These are phyloP conservation scores for Pythium phragmiticola DNA, from an alignment of 352 stramenopile species.

Conservation along the genomic window DNA sequence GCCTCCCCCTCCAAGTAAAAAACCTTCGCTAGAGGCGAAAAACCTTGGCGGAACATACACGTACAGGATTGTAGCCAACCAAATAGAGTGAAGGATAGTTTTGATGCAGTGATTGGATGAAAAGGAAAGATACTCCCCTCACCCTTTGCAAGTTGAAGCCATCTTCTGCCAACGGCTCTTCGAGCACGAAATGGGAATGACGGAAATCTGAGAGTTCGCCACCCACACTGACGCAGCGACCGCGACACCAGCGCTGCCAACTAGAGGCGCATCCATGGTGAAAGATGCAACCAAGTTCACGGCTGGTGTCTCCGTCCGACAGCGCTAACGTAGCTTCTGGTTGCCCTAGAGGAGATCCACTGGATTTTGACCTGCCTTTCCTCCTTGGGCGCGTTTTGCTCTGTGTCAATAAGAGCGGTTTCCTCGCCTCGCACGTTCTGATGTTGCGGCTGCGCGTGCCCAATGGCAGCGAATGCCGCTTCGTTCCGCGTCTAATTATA, in stretches of 20 bases:
- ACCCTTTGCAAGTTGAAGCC: constrained; percentile 14
- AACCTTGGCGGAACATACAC: constrained; percentile 5
- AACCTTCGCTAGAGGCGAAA: neutral
- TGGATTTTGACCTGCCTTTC: neutral
- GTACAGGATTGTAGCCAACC: constrained; percentile 11
- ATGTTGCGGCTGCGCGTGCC: neutral
- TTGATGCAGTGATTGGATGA: constrained; percentile 5
- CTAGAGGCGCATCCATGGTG: neutral
- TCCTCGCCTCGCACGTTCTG: neutral
- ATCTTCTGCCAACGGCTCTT: constrained; percentile 5
- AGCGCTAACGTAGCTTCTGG: no score
- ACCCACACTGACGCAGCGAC: neutral
- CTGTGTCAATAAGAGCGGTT: constrained; percentile 1
- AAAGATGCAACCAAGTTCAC: no score
- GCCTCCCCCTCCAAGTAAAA: neutral
- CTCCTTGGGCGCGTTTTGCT: neutral
- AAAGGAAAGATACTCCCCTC: constrained; percentile 15
- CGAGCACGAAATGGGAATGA: neutral
- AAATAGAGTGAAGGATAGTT: neutral
- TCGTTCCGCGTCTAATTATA: constrained; percentile 5
- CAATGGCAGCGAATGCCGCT: constrained; percentile 2
- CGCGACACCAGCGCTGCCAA: neutral
- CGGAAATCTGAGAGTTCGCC: neutral
- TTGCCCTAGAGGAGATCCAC: neutral
- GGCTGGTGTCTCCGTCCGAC: no score